phyloP scores from a whole-genome alignment of 2,329 filamentous ascomycete species.

The Aureobasidium sp. region DNA sequence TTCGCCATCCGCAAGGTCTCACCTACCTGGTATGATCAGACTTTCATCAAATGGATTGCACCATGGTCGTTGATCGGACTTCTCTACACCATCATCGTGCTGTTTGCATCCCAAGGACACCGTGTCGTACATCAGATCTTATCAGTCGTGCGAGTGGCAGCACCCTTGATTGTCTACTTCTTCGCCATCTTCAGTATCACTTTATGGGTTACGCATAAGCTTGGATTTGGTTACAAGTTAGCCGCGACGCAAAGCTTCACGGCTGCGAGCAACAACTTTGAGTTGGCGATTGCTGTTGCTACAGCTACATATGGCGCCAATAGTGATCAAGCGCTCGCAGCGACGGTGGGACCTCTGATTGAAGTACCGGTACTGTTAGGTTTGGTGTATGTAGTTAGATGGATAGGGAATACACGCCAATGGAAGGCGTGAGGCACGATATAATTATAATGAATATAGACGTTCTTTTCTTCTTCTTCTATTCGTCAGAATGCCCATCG shows the following conservation, averaged over 20 bases:
- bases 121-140: constrained; percentile 76
- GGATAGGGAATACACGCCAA: constrained; percentile 44
- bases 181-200: constrained; percentile 63
- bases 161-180: constrained; percentile 78
- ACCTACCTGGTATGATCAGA: constrained; percentile 55
- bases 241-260: constrained; percentile 76
- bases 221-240: constrained; percentile 67
- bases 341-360: constrained; percentile 76
- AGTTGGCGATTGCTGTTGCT: constrained; percentile 81
- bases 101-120: constrained; percentile 73
- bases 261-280: constrained; percentile 87
- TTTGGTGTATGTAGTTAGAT: constrained; percentile 65
- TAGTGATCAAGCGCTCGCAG: constrained; percentile 71
- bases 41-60: constrained; percentile 60
- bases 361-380: constrained; percentile 75
- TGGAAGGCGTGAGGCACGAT: constrained; percentile 36
- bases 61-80: constrained; percentile 76
- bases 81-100: constrained; percentile 75
- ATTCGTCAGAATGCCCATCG: no score
- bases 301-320: constrained; percentile 70
- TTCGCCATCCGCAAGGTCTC: constrained; percentile 48
- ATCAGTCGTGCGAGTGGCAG: constrained; percentile 70
- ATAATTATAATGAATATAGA: neutral
- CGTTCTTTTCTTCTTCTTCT: neutral
- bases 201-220: constrained; percentile 49